These are phyloP conservation scores for Talaromyces sp. DNA, from an alignment of 2,329 filamentous ascomycete genomes.

Conservation along the genomic window DNA sequence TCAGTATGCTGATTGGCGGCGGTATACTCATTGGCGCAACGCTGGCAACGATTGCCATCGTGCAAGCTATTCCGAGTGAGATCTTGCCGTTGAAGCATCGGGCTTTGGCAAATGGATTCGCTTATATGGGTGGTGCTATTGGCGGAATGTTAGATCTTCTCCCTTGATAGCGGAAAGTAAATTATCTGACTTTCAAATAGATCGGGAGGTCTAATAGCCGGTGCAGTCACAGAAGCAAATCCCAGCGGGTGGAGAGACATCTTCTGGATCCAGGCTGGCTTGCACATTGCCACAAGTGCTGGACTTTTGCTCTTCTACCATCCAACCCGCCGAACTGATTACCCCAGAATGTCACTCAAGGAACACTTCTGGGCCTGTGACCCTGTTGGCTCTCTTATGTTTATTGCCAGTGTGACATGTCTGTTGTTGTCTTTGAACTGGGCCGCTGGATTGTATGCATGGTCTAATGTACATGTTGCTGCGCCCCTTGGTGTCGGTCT, in stretches of 20 bases:
- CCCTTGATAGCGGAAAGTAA: not conserved
- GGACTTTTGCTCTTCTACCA: slow-evolving; percentile 16
- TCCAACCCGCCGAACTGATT: slow-evolving; percentile 2
- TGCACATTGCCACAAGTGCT: slow-evolving; percentile 12
- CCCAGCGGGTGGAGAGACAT: slow-evolving; percentile 13
- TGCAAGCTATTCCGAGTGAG: slow-evolving; percentile 15
- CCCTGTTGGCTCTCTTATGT: slow-evolving; percentile 11
- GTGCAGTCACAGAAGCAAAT: slow-evolving; percentile 7
- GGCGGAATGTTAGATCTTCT: slow-evolving; percentile 9
- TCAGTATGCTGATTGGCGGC: slow-evolving; percentile 15
- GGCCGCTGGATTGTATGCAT: slow-evolving; percentile 14
- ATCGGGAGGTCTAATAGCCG: not conserved
- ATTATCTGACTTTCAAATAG: not conserved
- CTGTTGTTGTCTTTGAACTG: slow-evolving; percentile 14
- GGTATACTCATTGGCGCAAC: slow-evolving; percentile 14
- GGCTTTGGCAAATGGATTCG: slow-evolving; percentile 16
- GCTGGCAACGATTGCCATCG: slow-evolving; percentile 12
- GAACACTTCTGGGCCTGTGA: slow-evolving; percentile 17
- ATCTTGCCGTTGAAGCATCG: slow-evolving; percentile 16
- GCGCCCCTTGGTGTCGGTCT: slow-evolving; percentile 11
- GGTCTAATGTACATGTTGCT: slow-evolving; percentile 13
- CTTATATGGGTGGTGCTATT: slow-evolving; percentile 15
- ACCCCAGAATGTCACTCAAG: slow-evolving; percentile 5
- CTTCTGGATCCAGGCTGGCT: slow-evolving; percentile 17
- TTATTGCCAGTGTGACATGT: slow-evolving; percentile 11